Evolutionary conservation across 83 land plant species (phyloP).

Genomic region (Thuja plicata): DNA sequence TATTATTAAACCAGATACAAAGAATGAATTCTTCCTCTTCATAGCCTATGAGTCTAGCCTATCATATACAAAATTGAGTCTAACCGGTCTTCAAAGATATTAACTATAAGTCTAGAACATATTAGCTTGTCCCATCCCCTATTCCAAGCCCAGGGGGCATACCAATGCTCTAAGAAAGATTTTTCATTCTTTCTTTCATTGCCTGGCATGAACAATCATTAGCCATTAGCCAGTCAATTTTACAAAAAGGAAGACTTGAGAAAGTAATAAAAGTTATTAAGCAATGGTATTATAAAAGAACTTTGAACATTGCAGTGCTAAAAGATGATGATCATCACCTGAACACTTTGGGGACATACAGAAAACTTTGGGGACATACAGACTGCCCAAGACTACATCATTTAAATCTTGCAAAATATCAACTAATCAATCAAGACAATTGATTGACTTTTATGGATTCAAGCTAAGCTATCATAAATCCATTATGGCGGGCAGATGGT

Average conservation of each 20-base stretch:
- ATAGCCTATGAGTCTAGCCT: neutral
- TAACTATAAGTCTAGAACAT: neutral
- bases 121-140: conserved; percentile 4
- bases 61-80: neutral
- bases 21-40: neutral
- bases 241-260: neutral
- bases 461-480: too few species aligned
- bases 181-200: conserved; percentile 95
- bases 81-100: neutral
- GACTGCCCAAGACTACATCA: too few species aligned
- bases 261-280: neutral
- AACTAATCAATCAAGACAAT: too few species aligned
- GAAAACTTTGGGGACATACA: too few species aligned
- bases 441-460: too few species aligned
- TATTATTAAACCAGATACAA: neutral
- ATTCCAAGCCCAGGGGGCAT: conserved; percentile 82
- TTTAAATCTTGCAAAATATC: too few species aligned
- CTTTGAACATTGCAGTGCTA: neutral
- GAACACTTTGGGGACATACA: conserved; percentile 86
- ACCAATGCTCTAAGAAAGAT: conserved; percentile 90
- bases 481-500: too few species aligned
- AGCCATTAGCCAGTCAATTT: neutral
- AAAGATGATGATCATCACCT: conserved; percentile 23
- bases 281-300: neutral
- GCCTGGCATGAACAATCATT: conserved; percentile 50